Conservation (phyloP, 208 protist genomes). For the Herpetomonas tarakana region DNA sequence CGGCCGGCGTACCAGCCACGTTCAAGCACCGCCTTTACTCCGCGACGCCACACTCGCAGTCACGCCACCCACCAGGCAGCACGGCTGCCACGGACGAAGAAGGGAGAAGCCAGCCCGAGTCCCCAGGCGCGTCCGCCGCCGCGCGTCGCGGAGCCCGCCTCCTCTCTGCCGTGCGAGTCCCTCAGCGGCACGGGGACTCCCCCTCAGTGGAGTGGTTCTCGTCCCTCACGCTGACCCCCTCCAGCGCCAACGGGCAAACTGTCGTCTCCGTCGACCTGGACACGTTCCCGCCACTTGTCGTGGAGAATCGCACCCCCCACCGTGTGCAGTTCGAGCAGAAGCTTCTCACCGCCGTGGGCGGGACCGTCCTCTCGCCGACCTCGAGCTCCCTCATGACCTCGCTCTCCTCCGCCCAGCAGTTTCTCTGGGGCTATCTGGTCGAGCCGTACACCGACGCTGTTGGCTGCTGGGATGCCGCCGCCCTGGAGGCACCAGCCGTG, state of each 20-base stretch:
- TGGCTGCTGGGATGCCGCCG: conserved; percentile 5
- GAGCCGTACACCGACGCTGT: conserved; percentile 1
- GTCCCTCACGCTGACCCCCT: conserved; percentile 30
- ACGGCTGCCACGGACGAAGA: neutral
- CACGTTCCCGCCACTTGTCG: conserved; percentile 19
- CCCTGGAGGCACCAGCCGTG: neutral
- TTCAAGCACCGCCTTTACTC: conserved; percentile 27
- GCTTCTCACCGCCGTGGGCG: conserved; percentile 12
- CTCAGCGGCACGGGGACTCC: neutral
- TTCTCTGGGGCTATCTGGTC: conserved; percentile 3
- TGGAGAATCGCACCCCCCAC: conserved; percentile 49
- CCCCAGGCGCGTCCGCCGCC: neutral
- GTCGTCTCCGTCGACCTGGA: conserved; percentile 17
- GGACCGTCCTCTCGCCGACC: conserved; percentile 1
- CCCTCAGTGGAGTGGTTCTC: conserved; percentile 21
- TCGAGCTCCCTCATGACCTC: conserved; percentile 15
- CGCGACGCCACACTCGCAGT: neutral
- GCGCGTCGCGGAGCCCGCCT: neutral
- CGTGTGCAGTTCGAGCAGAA: conserved; percentile 26
- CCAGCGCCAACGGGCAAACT: conserved; percentile 10
- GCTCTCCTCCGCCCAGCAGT: conserved; percentile 5
- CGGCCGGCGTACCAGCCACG: conserved; percentile 25
- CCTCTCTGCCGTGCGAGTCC: conserved; percentile 1
- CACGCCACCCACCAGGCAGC: neutral
- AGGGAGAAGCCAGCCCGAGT: neutral